Conservation (phyloP, 2,329 filamentous ascomycete species). For the Zymoseptoria tritici region DNA sequence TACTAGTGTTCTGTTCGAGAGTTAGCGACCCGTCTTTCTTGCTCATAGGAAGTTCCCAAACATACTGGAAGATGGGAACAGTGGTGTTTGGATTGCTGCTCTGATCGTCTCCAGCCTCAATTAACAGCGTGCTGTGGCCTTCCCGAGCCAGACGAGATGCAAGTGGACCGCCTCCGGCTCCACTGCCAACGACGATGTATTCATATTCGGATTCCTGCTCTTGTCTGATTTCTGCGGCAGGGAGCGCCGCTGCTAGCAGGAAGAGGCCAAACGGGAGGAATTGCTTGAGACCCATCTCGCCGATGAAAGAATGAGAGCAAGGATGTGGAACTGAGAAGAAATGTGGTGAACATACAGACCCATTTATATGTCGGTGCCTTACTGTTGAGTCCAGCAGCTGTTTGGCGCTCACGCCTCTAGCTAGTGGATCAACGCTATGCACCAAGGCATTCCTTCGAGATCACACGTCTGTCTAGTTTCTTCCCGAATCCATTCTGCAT, state of each 20-base stretch:
- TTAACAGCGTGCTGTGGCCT: slow-evolving; percentile 53
- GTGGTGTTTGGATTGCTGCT: slow-evolving; percentile 44
- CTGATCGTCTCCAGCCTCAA: slow-evolving; percentile 55
- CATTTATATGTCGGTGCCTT: background rate
- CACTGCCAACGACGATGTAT: slow-evolving; percentile 56
- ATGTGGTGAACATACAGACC: background rate
- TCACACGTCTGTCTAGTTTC: background rate
- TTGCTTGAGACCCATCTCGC: background rate
- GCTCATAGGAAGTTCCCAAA: too few relatives aligned
- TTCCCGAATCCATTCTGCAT: background rate
- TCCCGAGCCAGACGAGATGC: slow-evolving; percentile 53
- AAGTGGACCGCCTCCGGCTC: slow-evolving; percentile 52
- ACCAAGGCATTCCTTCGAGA: too few relatives aligned
- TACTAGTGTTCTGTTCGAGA: too few relatives aligned
- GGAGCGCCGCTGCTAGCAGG: background rate
- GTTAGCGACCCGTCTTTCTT: too few relatives aligned
- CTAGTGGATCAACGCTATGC: background rate
- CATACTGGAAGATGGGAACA: slow-evolving; percentile 44
- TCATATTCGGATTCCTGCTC: slow-evolving; percentile 40
- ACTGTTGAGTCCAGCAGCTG: background rate
- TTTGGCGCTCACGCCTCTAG: background rate
- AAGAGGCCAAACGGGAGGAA: background rate
- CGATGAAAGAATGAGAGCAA: background rate
- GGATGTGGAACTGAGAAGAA: background rate
- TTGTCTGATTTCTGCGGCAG: background rate